These are phyloP conservation scores for Pharnaceum exiguum DNA, from an alignment of 148 eudicot species.

Conservation along the genomic window DNA sequence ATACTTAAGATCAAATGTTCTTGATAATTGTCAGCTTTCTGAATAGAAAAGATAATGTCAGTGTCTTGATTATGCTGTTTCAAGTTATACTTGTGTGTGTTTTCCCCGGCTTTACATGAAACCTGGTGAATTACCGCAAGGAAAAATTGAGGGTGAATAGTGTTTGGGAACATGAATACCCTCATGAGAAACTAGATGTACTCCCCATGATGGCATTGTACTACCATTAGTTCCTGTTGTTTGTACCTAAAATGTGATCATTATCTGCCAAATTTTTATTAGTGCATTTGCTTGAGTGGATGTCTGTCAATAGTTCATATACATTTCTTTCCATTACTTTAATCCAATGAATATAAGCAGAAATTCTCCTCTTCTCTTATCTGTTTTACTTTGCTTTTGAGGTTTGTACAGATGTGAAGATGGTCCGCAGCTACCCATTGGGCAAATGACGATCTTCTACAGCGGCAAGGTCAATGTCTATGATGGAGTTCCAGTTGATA, in stretches of 20 bases:
- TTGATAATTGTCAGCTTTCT: too few relatives aligned
- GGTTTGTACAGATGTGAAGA: constrained; percentile 57
- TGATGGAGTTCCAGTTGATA: constrained; percentile 70
- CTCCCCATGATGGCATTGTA: too few relatives aligned
- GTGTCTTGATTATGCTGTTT: too few relatives aligned
- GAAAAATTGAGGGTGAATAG: background rate
- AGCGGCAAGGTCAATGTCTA: constrained; percentile 90
- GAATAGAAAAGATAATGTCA: too few relatives aligned
- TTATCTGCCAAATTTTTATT: too few relatives aligned
- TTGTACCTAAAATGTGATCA: too few relatives aligned
- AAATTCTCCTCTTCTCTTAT: background rate
- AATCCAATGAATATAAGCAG: background rate
- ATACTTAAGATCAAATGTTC: too few relatives aligned
- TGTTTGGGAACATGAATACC: background rate
- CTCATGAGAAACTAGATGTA: background rate
- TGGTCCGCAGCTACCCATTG: constrained; percentile 32
- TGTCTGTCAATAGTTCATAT: background rate
- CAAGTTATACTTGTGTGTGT: too few relatives aligned
- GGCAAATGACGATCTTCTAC: constrained; percentile 86
- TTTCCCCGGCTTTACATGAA: too few relatives aligned
- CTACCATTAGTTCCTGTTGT: too few relatives aligned
- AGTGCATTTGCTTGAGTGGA: background rate
- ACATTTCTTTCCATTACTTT: too few relatives aligned
- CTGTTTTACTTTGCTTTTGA: constrained; percentile 15
- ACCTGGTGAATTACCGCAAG: background rate